Base-by-base conservation (phyloP, 192 early-diverging fungal genomes). In the Martensiomyces pterosporus region DNA sequence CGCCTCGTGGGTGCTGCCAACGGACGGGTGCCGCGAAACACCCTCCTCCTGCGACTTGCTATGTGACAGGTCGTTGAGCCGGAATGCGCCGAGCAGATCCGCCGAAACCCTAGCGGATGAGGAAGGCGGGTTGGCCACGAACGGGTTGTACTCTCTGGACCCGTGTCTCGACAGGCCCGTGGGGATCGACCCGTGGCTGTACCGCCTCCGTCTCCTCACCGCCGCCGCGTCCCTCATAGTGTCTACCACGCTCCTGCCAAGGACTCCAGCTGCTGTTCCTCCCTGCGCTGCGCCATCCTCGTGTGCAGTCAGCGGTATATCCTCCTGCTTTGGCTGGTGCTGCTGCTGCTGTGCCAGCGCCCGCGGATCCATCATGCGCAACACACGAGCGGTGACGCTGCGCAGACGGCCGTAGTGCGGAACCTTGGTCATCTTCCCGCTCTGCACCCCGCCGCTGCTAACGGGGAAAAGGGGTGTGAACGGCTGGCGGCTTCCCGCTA, bases 391-490 rank as follows among this genome's bases (percentile, higher is more conserved):
- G 1, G 65, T 63, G 3, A 64, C 65, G 35, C 64, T 75, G n/a
- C 71, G 71, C 51, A 75, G 19, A 2, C 71, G 71, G 3, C 71
- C 71, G 43, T 75, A 75, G 49, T 75, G 71, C 39, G 71, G 51
- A 19, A 75, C 45, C 21, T 75, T 75, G n/a, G 69, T 73, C 69
- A 73, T 73, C 4, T 49, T 43, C 4, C 69, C 62, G 50, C 62
- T 56, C 43, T 64, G 57, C 22, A 60, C 61, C 41, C 24, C 22
- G 16, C 22, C 13, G 42, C 15, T n/a, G 43, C 24, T 25, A 17
- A n/a, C n/a, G n/a, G n/a, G n/a, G n/a, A n/a, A n/a, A n/a, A n/a
- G n/a, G n/a, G n/a, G n/a, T n/a, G n/a, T n/a, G n/a, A n/a, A n/a
- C n/a, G n/a, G n/a, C n/a, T n/a, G n/a, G n/a, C n/a, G n/a, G n/a